phyloP scores from a whole-genome alignment of 1,284 basidiomycete genomes.

The Ganoderma multipileum region DNA sequence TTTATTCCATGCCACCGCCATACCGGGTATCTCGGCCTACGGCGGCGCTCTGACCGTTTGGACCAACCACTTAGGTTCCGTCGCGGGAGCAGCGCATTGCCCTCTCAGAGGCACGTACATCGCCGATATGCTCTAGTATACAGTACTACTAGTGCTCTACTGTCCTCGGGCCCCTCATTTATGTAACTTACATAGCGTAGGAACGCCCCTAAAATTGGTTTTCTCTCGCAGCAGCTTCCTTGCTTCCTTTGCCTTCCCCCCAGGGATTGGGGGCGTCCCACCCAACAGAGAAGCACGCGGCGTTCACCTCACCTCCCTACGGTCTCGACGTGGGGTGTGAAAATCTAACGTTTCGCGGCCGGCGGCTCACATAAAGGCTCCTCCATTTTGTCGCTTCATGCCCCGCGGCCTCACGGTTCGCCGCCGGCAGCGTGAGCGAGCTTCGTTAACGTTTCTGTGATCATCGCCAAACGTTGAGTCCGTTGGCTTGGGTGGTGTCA shows the following conservation, averaged over 20 bases:
- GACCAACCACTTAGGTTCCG: no score
- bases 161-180: background rate
- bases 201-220: background rate
- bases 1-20: no score
- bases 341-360: background rate
- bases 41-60: no score
- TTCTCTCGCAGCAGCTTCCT: background rate
- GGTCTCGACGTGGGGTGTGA: slow-evolving; percentile 6
- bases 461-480: background rate
- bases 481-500: background rate
- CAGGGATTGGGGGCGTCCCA: background rate
- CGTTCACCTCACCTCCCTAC: slow-evolving; percentile 11
- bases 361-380: slow-evolving; percentile 2
- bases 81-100: no score
- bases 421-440: background rate
- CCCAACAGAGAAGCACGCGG: slow-evolving; percentile 3
- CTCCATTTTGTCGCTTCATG: background rate
- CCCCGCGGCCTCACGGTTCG: background rate
- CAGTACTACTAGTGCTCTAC: no score
- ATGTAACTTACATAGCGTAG: background rate
- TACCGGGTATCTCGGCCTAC: no score
- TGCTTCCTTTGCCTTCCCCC: background rate
- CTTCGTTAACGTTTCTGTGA: background rate
- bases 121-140: background rate
- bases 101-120: no score